Base-by-base conservation (phyloP, 129 eudicot species). In the Arctium minus region DNA sequence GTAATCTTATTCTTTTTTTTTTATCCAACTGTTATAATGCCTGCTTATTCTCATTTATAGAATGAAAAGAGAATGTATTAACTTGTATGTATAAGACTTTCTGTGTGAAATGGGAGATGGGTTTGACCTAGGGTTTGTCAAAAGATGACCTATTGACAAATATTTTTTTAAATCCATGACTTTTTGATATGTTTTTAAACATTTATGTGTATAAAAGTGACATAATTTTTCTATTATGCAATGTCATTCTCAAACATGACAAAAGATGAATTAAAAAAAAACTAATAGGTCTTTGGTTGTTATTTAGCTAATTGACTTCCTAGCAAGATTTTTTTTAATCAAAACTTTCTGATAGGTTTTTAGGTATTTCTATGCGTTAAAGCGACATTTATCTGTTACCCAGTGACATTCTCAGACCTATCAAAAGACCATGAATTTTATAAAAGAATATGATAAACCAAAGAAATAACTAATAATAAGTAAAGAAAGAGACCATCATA, bases 41-140 rank as follows among this genome's bases (percentile, higher is more conserved):
- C 8, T 60, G 29, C 8, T 83, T 56, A 70, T 71, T 67, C 76
- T 82, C 29, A 15, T 74, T 74, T 75, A 82, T 32, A 40, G 42
- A 77, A 70, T 77, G 73, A 50, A 39, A 77, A 77, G 78, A 73
- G 82, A 76, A 46, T 76, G 72, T 50, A 36, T 35, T 71, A 35
- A 78, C 48, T 40, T 65, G 85, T 68, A 76, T 78, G 83, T 62
- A 72, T 38, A 77, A 39, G 67, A 53, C 44, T 76, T 83, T 36
- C 60, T 72, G 62, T 27, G 40, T 82, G 81, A 76, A 68, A 76
- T 72, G 60, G 36, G 53, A 82, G 53, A 68, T 36, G 22, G 60
- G 56, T 75, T 81, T 75, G 80, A 65, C 50, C 29, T 48, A 53
- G 33, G 17, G 11, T 9, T 44, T 83, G 82, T 76, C 22, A 6